These are phyloP conservation scores for Metschnikowia matae DNA, from an alignment of 805 yeast genomes.

Conservation along the genomic window DNA sequence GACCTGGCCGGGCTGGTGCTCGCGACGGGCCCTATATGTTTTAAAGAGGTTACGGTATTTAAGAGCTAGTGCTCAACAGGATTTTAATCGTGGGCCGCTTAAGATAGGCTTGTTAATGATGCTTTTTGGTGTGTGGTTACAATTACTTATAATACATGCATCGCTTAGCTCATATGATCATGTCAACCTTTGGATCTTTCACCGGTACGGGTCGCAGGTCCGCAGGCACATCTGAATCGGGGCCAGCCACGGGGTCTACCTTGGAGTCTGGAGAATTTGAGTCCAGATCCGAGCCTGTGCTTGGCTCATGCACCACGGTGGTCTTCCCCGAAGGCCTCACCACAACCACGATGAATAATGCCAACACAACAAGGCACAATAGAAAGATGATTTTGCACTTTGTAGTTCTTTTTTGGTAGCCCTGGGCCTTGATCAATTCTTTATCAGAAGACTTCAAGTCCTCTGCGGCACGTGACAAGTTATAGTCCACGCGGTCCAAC, in stretches of 20 bases:
- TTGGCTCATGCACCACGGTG: conserved; percentile 20
- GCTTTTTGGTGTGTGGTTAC: too few species aligned
- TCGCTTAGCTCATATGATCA: neutral
- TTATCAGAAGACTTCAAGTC: conserved; percentile 74
- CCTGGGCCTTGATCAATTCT: conserved; percentile 71
- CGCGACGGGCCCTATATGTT: conserved; percentile 18
- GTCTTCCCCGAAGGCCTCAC: conserved; percentile 52
- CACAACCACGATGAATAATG: conserved; percentile 64
- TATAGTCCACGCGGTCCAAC: conserved; percentile 90
- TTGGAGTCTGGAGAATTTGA: neutral
- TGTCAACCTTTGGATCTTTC: neutral
- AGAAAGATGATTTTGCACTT: conserved; percentile 86
- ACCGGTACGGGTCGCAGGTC: conserved; percentile 9
- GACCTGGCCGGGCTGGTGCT: conserved; percentile 11
- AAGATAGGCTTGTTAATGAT: too few species aligned
- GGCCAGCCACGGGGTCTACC: neutral
- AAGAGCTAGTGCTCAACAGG: too few species aligned
- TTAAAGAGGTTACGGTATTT: neutral
- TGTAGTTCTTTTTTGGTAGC: conserved; percentile 81
- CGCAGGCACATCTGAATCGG: neutral
- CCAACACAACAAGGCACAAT: conserved; percentile 64
- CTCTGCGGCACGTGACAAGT: conserved; percentile 72
- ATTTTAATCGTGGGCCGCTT: too few species aligned
- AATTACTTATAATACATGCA: neutral
- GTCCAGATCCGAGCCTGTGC: neutral